Percentiles rank a stretch among this genome's conserved stretches.
Conservation (phyloP, 306 rosid genomes). For the Trifolium pratense region DNA sequence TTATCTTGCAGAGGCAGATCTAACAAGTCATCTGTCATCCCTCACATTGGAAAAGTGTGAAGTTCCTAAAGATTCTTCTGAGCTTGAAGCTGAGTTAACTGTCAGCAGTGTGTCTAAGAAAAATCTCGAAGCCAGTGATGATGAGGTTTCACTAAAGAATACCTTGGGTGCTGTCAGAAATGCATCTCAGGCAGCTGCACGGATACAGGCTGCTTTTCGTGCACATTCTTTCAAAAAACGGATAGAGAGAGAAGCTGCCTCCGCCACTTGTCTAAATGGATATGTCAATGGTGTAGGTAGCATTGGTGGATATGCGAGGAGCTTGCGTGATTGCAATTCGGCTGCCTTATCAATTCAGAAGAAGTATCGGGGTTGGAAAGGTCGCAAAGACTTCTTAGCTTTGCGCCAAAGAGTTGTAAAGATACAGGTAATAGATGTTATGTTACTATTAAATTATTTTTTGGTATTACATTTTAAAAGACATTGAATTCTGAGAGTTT, state of each 20-base stretch:
- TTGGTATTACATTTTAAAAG: too few relatives aligned
- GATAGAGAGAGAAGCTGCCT: slow-evolving; percentile 49
- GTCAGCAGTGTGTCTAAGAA: slow-evolving; percentile 57
- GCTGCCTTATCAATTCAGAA: slow-evolving; percentile 96
- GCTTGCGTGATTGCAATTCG: slow-evolving; percentile 43
- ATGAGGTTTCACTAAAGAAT: slow-evolving; percentile 60
- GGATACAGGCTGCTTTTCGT: slow-evolving; percentile 92
- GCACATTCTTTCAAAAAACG: slow-evolving; percentile 78
- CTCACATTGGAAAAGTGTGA: slow-evolving; percentile 81
- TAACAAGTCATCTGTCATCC: slow-evolving; percentile 86
- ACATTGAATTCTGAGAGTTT: slow-evolving; percentile 24
- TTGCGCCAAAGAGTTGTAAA: slow-evolving; percentile 83
- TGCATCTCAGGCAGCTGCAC: slow-evolving; percentile 91
- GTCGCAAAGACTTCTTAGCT: slow-evolving; percentile 75
- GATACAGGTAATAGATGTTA: slow-evolving; percentile 73
- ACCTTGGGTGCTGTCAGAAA: slow-evolving; percentile 85
- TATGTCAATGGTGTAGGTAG: slow-evolving; percentile 51
- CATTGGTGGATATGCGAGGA: slow-evolving; percentile 33
- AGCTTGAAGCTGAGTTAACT: slow-evolving; percentile 72
- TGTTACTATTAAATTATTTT: slow-evolving; percentile 23
- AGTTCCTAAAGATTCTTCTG: slow-evolving; percentile 67
- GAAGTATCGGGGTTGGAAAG: slow-evolving; percentile 90
- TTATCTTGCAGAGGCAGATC: slow-evolving; percentile 84
- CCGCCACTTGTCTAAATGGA: slow-evolving; percentile 46
- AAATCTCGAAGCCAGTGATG: slow-evolving; percentile 54